Evolutionary conservation across 2,329 filamentous ascomycete genomes (phyloP), one percentile per base, ranked within the genome.

Genomic region (Coleophoma cylindrospora): DNA sequence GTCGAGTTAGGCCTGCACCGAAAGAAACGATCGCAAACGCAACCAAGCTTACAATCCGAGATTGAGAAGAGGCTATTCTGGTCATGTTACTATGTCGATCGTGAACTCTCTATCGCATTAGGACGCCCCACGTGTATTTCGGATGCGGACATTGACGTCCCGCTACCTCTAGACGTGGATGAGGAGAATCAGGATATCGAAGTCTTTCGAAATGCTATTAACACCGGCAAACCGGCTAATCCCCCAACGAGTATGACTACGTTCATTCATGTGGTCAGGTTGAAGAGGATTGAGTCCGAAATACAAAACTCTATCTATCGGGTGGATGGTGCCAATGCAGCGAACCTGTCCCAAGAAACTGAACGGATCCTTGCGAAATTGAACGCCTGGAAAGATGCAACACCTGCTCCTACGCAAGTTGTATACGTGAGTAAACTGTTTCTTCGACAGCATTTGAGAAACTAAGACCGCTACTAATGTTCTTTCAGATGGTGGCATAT

Each of bases 221-320:
- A 40, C 38, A 14, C 19, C 6, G 40, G 46, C n/a, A 34, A 15
- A 9, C 52, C 52, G 9, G 43, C 33, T 12, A 46, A 36, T 38
- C 52, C 52, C 32, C 45, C 48, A 49, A 49, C 52, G 6, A 47
- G 45, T 6, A 46, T 74, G 33, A 69, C 70, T 4, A 67, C 70
- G 17, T 66, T 67, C 12, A 68, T 72, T 13, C 68, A 68, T 19
- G 60, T 76, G 1, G 67, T 74, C 43, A 66, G 69, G 50, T 66
- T 76, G 27, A 70, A 72, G 13, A 68, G 68, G 5, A 68, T 71
- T 41, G 73, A 77, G 53, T 73, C 74, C 3, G 68, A 68, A 11
- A 75, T 76, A 34, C 72, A 76, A 50, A 67, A 74, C 48, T 74
- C 71, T 15, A 70, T 77, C 34, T 77, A 77, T 55, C 68, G 74